Conservation (phyloP, 2,329 filamentous ascomycete genomes). For the Colletotrichum lentis region DNA sequence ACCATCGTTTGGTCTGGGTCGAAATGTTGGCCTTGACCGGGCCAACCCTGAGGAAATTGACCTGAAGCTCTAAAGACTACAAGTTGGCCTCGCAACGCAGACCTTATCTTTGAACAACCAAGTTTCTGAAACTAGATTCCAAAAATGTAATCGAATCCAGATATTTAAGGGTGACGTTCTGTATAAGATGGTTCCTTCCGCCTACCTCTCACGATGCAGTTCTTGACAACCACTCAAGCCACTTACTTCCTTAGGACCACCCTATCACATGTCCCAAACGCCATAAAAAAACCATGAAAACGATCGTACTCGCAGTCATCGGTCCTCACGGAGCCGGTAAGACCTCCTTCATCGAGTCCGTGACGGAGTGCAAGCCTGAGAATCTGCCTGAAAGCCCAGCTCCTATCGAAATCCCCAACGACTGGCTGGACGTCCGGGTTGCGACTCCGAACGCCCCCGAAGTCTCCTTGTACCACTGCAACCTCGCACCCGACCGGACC, state of each 20-base stretch:
- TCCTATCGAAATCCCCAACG: not conserved
- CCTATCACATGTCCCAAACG: not conserved
- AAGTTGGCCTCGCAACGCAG: not conserved
- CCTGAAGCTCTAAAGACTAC: not conserved
- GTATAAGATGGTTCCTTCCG: not conserved
- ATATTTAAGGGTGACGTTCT: not conserved
- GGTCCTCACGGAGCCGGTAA: not conserved
- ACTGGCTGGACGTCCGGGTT: not conserved
- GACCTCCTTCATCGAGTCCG: slow-evolving; percentile 10
- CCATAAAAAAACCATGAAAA: not conserved
- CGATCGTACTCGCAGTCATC: not conserved
- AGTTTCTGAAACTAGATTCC: not conserved
- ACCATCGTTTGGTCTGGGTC: no score
- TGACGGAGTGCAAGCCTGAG: not conserved
- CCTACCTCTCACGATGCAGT: not conserved
- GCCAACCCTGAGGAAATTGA: not conserved
- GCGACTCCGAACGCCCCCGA: not conserved
- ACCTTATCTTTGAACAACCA: not conserved
- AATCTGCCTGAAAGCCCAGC: not conserved
- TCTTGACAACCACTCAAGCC: not conserved
- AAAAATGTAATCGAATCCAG: no score
- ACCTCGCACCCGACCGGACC: not conserved
- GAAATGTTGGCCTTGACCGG: no score
- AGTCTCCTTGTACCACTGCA: not conserved
- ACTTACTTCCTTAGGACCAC: not conserved